Base-by-base conservation (phyloP, 1,284 basidiomycete species). In the Ceratorhiza oryzae-sativae region DNA sequence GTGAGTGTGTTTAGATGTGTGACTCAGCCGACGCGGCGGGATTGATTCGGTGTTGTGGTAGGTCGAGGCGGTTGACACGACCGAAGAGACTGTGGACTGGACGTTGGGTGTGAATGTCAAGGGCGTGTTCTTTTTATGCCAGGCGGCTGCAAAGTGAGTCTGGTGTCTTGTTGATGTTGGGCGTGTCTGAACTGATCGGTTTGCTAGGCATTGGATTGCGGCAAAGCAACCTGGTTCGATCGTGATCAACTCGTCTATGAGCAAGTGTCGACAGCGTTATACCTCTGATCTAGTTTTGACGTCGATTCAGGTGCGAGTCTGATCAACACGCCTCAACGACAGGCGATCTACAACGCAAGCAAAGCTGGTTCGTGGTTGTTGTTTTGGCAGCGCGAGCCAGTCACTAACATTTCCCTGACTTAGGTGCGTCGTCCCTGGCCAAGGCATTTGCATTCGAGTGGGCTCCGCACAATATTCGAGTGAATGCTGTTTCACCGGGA, bases 391-490 rank as follows among this genome's bases (percentile, higher is more conserved):
- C n/a, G n/a, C n/a, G n/a, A n/a, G n/a, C n/a, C n/a, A n/a, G n/a
- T n/a, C n/a, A n/a, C 42, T 75, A 87, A 85, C 83, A 85, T 25
- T 49, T 25, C 6, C 51, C 0, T 88, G 86, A 75, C 87, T 87
- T 76, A 88, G 88, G 87, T 1, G 87, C 87, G 0, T 84, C 85
- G 18, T 84, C 84, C 72, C 80, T 89, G 9, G 79, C 82, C 1
- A 87, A 84, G 76, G 86, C 84, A 4, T 81, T 90, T 3, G 88
- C 88, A 1, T 83, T 86, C 0, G 88, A 90, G 77, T 89, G 88
- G 87, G 85, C 86, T 0, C 72, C 77, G 45, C 74, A 81, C 51
- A 78, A 77, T 5, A 88, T 89, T 63, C 82, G 88, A 12, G 86
- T 90, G 13, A 90, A 90, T 77, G 83, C 84, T 0, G 73, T 90